A percentile compares a stretch with the other conserved stretches of the same genome.
phyloP scores from a whole-genome alignment of 345 rosid genomes.

The Populus euphratica region DNA sequence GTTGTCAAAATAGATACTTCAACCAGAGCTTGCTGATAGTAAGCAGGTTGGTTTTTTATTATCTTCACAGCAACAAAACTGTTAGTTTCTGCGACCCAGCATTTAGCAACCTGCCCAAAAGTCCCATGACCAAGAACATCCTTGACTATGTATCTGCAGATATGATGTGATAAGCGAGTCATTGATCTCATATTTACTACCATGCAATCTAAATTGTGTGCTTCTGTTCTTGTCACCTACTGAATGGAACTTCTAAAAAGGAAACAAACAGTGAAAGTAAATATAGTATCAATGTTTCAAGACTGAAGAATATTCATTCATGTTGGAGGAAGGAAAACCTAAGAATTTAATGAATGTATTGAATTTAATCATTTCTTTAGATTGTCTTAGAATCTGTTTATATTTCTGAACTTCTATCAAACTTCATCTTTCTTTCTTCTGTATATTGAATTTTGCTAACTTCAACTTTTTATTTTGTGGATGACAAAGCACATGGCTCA shows the following conservation, averaged over 20 bases:
- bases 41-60: slow-evolving; percentile 96
- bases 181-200: background rate
- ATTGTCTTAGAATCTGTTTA: background rate
- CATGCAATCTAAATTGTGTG: background rate
- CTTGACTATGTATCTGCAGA: slow-evolving; percentile 84
- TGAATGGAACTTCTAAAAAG: background rate
- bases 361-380: too few relatives aligned
- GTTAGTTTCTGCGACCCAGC: slow-evolving; percentile 74
- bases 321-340: background rate
- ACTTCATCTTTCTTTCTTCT: background rate
- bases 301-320: background rate
- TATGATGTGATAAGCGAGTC: background rate
- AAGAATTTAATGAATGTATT: background rate
- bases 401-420: background rate
- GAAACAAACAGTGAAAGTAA: background rate
- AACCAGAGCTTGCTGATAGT: slow-evolving; percentile 95
- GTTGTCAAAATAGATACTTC: slow-evolving; percentile 95
- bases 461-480: background rate
- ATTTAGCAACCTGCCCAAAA: slow-evolving; percentile 98
- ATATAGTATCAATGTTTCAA: background rate
- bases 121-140: slow-evolving; percentile 99
- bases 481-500: background rate
- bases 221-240: background rate
- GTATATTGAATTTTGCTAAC: background rate
- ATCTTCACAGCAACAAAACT: slow-evolving; percentile 90